Percentiles rank a stretch among this genome's conserved stretches.
Evolutionary conservation across 2,329 filamentous ascomycete species (phyloP).

Genomic region (Hirsutella rhossiliensis): DNA sequence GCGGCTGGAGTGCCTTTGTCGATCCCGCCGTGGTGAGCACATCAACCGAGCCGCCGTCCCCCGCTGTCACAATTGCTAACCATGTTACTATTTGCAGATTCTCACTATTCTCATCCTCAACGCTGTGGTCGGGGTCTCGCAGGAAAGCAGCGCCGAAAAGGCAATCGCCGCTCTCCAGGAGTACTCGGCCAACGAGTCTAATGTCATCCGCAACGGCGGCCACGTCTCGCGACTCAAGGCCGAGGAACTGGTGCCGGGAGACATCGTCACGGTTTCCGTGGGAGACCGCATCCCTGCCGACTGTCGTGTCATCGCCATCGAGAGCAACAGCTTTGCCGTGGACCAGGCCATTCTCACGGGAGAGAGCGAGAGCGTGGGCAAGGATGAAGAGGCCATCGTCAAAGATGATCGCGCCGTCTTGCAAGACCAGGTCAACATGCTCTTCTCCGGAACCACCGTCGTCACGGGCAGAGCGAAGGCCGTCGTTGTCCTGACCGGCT

Average conservation of each 20-base stretch:
- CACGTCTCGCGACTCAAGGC: conserved; percentile 75
- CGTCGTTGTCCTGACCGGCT: conserved; percentile 80
- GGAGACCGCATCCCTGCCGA: conserved; percentile 92
- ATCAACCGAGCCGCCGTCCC: background rate
- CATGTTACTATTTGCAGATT: conserved; percentile 46
- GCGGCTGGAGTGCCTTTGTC: conserved; percentile 94
- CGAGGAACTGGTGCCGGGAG: conserved; percentile 92
- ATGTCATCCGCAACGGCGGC: conserved; percentile 72
- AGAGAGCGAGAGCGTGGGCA: conserved; percentile 93
- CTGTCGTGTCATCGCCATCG: conserved; percentile 77
- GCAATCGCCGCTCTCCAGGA: conserved; percentile 96
- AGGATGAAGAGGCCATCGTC: conserved; percentile 57
- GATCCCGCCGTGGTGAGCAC: conserved; percentile 80
- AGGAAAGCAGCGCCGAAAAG: conserved; percentile 97
- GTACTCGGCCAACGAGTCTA: conserved; percentile 97
- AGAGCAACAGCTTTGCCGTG: conserved; percentile 94
- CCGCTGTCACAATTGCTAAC: background rate
- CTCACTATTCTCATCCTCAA: conserved; percentile 95
- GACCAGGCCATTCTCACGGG: conserved; percentile 96
- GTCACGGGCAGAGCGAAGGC: conserved; percentile 89
- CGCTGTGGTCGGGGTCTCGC: conserved; percentile 91
- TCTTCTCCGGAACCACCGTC: conserved; percentile 96
- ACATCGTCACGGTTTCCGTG: conserved; percentile 77
- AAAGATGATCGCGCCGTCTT: conserved; percentile 78
- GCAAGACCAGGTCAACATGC: conserved; percentile 95